A percentile compares a stretch with the other conserved stretches of the same genome.
Evolutionary conservation across 129 eudicot genomes (phyloP).

Genomic region (Lonicera japonica): DNA sequence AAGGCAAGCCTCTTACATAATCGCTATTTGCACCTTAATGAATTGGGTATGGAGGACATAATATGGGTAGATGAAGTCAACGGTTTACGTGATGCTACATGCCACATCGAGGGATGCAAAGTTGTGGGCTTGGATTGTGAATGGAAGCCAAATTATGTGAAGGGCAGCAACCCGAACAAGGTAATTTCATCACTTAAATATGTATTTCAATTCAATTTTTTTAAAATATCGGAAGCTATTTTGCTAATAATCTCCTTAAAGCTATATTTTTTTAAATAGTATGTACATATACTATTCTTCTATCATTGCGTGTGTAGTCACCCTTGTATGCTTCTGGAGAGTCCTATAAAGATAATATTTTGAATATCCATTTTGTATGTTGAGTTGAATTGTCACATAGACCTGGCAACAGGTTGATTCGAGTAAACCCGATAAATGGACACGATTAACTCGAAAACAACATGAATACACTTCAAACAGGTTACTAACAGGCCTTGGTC

Average conservation of each 20-base stretch:
- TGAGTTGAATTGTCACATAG: too few relatives aligned
- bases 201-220: too few relatives aligned
- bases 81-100: constrained; percentile 57
- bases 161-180: constrained; percentile 69
- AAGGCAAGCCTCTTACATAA: constrained; percentile 39
- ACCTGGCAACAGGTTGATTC: too few relatives aligned
- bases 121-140: constrained; percentile 94
- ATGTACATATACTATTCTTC: background rate
- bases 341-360: too few relatives aligned
- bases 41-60: constrained; percentile 63
- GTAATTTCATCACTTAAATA: constrained; percentile 21
- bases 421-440: too few relatives aligned
- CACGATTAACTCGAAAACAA: too few relatives aligned
- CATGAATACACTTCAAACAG: too few relatives aligned
- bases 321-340: too few relatives aligned
- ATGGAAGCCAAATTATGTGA: constrained; percentile 90
- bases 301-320: too few relatives aligned
- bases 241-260: background rate
- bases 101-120: constrained; percentile 69
- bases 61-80: constrained; percentile 77
- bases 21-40: constrained; percentile 55
- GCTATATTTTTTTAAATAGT: too few relatives aligned
- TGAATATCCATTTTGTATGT: too few relatives aligned
- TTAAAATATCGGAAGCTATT: background rate
- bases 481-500: too few relatives aligned